A percentile compares a stretch with the other conserved stretches of the same genome.
Conservation (phyloP, 1,284 basidiomycete species). For the Marasmius oreades region DNA sequence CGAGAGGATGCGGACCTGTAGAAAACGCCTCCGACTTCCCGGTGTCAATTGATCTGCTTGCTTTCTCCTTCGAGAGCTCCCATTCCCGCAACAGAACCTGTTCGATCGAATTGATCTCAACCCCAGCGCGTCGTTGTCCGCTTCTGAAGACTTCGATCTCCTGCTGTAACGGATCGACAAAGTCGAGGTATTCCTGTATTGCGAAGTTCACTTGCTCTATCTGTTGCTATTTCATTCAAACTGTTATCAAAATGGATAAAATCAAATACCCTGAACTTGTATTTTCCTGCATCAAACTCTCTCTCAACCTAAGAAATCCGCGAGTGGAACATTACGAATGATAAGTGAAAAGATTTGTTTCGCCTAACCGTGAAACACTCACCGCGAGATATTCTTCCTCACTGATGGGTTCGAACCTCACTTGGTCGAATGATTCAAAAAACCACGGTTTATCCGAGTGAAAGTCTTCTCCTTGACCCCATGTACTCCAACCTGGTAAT, state of each 20-base stretch:
- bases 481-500: slow-evolving; percentile 59
- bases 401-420: slow-evolving; percentile 42
- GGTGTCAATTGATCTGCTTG: background rate
- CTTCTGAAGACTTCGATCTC: slow-evolving; percentile 43
- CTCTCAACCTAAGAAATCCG: slow-evolving; percentile 43
- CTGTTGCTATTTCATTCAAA: slow-evolving; percentile 24
- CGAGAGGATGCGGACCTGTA: slow-evolving; percentile 5
- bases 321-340: too few relatives aligned
- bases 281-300: slow-evolving; percentile 59
- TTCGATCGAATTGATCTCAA: slow-evolving; percentile 34
- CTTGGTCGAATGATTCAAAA: slow-evolving; percentile 63
- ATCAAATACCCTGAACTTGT: slow-evolving; percentile 46
- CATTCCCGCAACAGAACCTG: slow-evolving; percentile 28
- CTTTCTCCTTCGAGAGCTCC: slow-evolving; percentile 20
- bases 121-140: slow-evolving; percentile 33
- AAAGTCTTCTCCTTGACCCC: slow-evolving; percentile 53
- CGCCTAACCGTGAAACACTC: slow-evolving; percentile 10
- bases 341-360: background rate
- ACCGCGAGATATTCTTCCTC: slow-evolving; percentile 48
- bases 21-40: background rate
- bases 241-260: background rate
- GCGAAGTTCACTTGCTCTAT: slow-evolving; percentile 50
- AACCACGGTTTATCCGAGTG: slow-evolving; percentile 52
- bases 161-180: slow-evolving; percentile 38
- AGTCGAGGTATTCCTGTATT: slow-evolving; percentile 46